phyloP scores from a whole-genome alignment of 805 yeast species.

The Candida oleophila region DNA sequence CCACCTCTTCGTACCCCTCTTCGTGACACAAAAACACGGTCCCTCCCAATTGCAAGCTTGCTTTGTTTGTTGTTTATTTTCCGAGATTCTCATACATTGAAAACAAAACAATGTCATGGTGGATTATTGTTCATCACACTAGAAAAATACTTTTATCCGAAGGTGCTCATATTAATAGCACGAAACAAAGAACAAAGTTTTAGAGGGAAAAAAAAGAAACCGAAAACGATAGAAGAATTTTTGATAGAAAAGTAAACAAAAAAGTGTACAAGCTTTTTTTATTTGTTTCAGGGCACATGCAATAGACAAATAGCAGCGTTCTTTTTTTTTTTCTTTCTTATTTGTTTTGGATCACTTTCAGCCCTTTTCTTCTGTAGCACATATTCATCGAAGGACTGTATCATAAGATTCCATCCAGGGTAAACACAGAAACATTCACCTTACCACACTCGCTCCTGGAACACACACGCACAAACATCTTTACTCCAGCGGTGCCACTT shows the following conservation, averaged over 20 bases:
- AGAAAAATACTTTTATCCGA: background rate
- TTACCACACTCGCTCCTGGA: too few relatives aligned
- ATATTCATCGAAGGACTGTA: too few relatives aligned
- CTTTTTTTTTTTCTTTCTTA: too few relatives aligned
- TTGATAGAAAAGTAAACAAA: background rate
- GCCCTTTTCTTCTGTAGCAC: too few relatives aligned
- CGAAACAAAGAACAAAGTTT: conserved; percentile 1
- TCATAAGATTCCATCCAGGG: too few relatives aligned
- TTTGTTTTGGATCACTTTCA: too few relatives aligned
- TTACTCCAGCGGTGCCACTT: too few relatives aligned
- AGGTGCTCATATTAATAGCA: background rate
- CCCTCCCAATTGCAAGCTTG: background rate
- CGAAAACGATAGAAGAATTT: background rate
- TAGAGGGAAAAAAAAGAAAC: background rate
- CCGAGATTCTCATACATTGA: background rate
- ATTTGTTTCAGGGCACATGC: background rate
- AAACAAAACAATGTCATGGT: background rate
- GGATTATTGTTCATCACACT: background rate
- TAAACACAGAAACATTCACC: too few relatives aligned
- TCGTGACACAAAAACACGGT: conserved; percentile 2
- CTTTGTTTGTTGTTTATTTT: background rate
- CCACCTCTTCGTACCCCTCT: background rate
- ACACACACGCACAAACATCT: too few relatives aligned
- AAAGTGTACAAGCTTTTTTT: background rate
- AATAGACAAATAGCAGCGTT: background rate